phyloP scores from a whole-genome alignment of 768 basidiomycete genomes.

The Dendrothele bispora region DNA sequence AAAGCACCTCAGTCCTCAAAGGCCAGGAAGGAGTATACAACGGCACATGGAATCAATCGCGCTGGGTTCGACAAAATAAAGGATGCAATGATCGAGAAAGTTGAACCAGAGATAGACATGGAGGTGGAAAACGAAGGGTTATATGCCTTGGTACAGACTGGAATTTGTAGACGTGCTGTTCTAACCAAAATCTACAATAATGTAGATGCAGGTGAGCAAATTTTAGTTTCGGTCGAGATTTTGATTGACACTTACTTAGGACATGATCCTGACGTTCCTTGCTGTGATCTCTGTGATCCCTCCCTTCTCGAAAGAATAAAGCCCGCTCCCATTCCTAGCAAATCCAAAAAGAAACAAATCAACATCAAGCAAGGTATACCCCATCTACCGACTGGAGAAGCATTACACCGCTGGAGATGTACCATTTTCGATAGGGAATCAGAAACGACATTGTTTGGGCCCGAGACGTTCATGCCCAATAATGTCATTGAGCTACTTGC shows the following conservation, averaged over 20 bases:
- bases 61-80: conserved; percentile 10
- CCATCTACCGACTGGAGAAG: background rate
- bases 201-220: conserved; percentile 8
- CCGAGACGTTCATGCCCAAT: background rate
- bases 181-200: conserved; percentile 19
- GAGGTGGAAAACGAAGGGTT: conserved; percentile 25
- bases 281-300: conserved; percentile 11
- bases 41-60: conserved; percentile 10
- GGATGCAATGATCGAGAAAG: conserved; percentile 4
- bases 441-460: background rate
- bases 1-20: too few relatives aligned
- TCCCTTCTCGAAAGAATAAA: background rate
- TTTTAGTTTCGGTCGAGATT: too few relatives aligned
- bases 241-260: too few relatives aligned
- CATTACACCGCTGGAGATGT: background rate
- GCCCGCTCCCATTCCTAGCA: background rate
- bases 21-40: conserved; percentile 10
- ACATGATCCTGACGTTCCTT: background rate
- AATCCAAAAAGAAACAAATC: background rate
- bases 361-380: conserved; percentile 3
- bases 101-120: conserved; percentile 12
- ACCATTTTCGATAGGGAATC: background rate
- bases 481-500: conserved; percentile 3
- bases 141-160: conserved; percentile 25
- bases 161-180: conserved; percentile 22